These are phyloP conservation scores for Argentina anserina DNA, from an alignment of 306 rosid genomes.

Conservation along the genomic window DNA sequence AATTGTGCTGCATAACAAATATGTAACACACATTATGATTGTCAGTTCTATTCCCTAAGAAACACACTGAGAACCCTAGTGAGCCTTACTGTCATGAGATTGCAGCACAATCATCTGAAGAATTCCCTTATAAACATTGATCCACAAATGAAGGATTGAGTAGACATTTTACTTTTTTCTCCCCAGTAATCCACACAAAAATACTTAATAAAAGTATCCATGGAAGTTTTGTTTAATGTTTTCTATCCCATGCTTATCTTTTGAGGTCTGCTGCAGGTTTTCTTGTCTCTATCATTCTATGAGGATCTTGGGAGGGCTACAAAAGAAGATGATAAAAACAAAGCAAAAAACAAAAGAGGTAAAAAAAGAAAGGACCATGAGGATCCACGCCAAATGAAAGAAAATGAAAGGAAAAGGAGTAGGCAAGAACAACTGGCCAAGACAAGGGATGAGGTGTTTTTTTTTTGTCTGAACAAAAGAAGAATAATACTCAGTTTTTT, in stretches of 20 bases:
- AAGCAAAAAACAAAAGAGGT: conserved; percentile 46
- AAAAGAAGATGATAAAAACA: conserved; percentile 51
- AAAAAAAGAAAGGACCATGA: conserved; percentile 65
- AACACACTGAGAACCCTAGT: too few species aligned
- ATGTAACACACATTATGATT: not conserved
- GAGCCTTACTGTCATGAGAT: too few species aligned
- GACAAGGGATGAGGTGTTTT: conserved; percentile 75
- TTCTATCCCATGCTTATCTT: conserved; percentile 10
- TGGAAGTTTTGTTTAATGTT: not conserved
- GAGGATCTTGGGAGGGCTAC: conserved; percentile 72
- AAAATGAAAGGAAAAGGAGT: conserved; percentile 65
- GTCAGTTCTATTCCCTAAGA: not conserved
- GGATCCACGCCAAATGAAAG: conserved; percentile 50
- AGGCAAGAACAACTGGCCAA: conserved; percentile 55
- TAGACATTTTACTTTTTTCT: not conserved
- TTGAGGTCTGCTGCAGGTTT: conserved; percentile 58
- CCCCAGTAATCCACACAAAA: not conserved
- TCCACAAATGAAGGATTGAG: not conserved
- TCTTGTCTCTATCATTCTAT: conserved; percentile 68
- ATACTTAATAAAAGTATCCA: not conserved
- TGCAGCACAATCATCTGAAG: too few species aligned
- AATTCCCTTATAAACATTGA: not conserved
- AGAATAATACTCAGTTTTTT: conserved; percentile 14
- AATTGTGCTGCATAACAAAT: not conserved
- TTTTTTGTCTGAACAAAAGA: conserved; percentile 14